Evolutionary conservation across 805 yeast species (phyloP).

Genomic region (Pichia cephalocereana): DNA sequence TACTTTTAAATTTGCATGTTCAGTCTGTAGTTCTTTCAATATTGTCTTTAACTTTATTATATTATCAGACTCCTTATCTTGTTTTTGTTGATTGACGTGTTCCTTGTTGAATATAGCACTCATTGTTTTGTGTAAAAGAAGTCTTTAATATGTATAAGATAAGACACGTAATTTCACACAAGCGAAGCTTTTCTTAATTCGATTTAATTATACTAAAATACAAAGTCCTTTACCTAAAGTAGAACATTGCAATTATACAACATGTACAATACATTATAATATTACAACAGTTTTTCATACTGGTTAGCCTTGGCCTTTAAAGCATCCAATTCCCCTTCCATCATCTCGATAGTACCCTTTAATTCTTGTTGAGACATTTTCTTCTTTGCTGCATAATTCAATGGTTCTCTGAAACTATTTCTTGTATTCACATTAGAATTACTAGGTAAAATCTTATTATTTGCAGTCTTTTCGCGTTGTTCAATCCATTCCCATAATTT

Average conservation of each 20-base stretch:
- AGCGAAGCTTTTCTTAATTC: too few relatives aligned
- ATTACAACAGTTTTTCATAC: not conserved
- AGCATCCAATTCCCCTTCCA: constrained; percentile 33
- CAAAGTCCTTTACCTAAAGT: too few relatives aligned
- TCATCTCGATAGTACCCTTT: constrained; percentile 35
- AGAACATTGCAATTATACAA: too few relatives aligned
- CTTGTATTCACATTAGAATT: not conserved
- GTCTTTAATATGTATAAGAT: too few relatives aligned
- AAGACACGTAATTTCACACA: too few relatives aligned
- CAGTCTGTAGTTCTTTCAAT: not conserved
- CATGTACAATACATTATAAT: too few relatives aligned
- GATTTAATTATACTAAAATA: too few relatives aligned
- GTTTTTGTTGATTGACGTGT: not conserved
- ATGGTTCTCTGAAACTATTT: not conserved
- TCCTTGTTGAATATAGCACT: too few relatives aligned
- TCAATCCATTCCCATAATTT: constrained; percentile 69
- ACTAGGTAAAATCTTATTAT: not conserved
- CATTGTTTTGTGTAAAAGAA: too few relatives aligned
- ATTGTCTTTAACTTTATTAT: not conserved
- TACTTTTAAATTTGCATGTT: not conserved
- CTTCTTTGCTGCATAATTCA: constrained; percentile 1
- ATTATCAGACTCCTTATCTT: not conserved
- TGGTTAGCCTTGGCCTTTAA: constrained; percentile 13
- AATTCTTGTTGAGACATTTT: constrained; percentile 33
- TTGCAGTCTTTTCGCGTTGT: constrained; percentile 4